Percentiles rank a stretch among this genome's conserved stretches.
Evolutionary conservation across 2,329 filamentous ascomycete species (phyloP).

Genomic region (Dryadomyces sulphureus): DNA sequence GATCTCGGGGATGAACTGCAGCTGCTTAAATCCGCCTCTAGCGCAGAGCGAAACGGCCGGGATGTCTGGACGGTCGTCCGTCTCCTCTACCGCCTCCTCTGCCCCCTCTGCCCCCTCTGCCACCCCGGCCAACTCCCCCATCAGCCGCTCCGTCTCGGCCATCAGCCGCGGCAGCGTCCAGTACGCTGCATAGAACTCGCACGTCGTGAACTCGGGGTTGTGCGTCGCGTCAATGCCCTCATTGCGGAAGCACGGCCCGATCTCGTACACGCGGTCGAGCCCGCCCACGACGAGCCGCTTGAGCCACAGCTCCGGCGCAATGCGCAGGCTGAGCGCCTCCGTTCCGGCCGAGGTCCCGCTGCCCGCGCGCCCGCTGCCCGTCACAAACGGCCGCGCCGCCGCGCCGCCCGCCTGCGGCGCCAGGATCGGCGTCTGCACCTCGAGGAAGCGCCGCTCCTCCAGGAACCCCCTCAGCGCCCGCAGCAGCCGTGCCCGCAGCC

Average conservation of each 20-base stretch:
- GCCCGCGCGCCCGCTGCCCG: conserved; percentile 36
- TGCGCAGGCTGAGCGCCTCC: conserved; percentile 51
- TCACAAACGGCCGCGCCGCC: conserved; percentile 73
- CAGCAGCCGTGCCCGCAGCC: conserved; percentile 60
- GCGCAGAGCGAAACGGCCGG: conserved; percentile 2
- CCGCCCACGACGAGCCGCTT: conserved; percentile 85
- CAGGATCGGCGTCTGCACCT: conserved; percentile 85
- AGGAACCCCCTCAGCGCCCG: conserved; percentile 62
- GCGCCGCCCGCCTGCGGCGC: conserved; percentile 75
- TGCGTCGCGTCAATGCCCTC: conserved; percentile 85
- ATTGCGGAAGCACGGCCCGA: conserved; percentile 84
- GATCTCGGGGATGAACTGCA: conserved; percentile 73
- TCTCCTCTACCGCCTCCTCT: neutral
- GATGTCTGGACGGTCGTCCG: neutral
- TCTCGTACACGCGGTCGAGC: conserved; percentile 80
- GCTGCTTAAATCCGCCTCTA: conserved; percentile 34
- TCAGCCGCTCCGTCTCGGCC: conserved; percentile 55
- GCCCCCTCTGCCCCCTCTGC: conserved; percentile 16
- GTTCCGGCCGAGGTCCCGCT: neutral
- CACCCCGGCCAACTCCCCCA: conserved; percentile 36
- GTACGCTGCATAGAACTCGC: conserved; percentile 90
- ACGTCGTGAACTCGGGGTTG: conserved; percentile 95
- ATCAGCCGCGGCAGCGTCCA: conserved; percentile 64
- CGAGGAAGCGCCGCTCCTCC: conserved; percentile 56
- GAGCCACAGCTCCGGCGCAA: conserved; percentile 89